phyloP scores from a whole-genome alignment of 257 asterid genomes.

The Salvia rosmarinus region DNA sequence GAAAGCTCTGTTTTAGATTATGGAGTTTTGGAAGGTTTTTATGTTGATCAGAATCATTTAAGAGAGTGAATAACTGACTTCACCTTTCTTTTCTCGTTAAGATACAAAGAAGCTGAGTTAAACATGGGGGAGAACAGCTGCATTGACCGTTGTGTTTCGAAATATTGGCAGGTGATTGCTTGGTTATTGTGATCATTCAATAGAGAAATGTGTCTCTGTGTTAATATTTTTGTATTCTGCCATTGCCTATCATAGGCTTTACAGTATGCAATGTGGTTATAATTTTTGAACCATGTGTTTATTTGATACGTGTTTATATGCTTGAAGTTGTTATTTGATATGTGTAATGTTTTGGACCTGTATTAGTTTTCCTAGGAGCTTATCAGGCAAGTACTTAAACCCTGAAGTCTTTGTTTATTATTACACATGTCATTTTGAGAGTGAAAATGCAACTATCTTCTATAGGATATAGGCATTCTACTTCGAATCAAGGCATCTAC shows the following conservation, averaged over 20 bases:
- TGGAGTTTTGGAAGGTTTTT: neutral
- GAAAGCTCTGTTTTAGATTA: neutral
- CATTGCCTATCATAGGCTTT: neutral
- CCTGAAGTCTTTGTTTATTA: neutral
- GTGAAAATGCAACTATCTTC: neutral
- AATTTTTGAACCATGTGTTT: neutral
- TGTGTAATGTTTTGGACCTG: neutral
- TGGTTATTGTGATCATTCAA: neutral
- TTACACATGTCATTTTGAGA: neutral
- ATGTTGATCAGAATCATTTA: neutral
- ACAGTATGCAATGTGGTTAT: neutral
- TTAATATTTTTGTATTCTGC: neutral
- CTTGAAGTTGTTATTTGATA: neutral
- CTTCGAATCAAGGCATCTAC: neutral
- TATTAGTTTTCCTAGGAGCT: conserved; percentile 1
- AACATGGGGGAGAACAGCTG: conserved; percentile 93
- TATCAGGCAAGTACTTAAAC: neutral
- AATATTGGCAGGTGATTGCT: conserved; percentile 62
- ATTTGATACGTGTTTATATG: neutral
- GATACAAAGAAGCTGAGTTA: conserved; percentile 89
- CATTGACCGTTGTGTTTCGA: conserved; percentile 89
- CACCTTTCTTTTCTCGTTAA: conserved; percentile 29
- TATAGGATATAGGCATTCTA: neutral
- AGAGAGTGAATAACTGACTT: neutral
- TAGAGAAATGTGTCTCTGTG: neutral